A percentile compares a stretch with the other conserved stretches of the same genome.
Conservation (phyloP, 2,329 filamentous ascomycete genomes). For the Penicillium sp. region DNA sequence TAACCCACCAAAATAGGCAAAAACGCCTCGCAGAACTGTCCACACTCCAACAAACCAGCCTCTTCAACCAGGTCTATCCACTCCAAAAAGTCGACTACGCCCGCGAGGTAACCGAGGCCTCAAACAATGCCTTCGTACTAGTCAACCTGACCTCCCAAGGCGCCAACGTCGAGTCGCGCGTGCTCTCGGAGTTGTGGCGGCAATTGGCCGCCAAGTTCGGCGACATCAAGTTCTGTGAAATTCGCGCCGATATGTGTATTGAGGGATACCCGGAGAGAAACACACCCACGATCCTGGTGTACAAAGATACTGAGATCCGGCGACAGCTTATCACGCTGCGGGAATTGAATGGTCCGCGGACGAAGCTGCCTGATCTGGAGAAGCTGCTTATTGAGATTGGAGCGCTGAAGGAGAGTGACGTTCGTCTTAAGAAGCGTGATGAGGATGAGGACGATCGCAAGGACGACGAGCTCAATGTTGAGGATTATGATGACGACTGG, state of each 20-base stretch:
- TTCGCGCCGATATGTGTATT: slow-evolving; percentile 84
- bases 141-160: slow-evolving; percentile 77
- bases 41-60: slow-evolving; percentile 65
- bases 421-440: slow-evolving; percentile 60
- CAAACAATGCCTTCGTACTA: slow-evolving; percentile 60
- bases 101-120: slow-evolving; percentile 86
- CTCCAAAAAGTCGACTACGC: slow-evolving; percentile 91
- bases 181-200: slow-evolving; percentile 80
- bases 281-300: slow-evolving; percentile 87
- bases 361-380: slow-evolving; percentile 70
- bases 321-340: slow-evolving; percentile 86
- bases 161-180: slow-evolving; percentile 76
- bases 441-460: slow-evolving; percentile 52
- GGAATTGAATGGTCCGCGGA: slow-evolving; percentile 68
- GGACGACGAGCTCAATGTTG: slow-evolving; percentile 46
- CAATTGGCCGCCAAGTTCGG: slow-evolving; percentile 79
- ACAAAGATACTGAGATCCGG: slow-evolving; percentile 86
- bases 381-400: slow-evolving; percentile 75
- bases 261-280: slow-evolving; percentile 94
- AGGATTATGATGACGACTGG: slow-evolving; percentile 54
- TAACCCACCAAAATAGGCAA: slow-evolving; percentile 45
- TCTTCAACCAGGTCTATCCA: slow-evolving; percentile 88
- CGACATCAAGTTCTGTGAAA: slow-evolving; percentile 97
- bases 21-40: slow-evolving; percentile 81
- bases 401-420: slow-evolving; percentile 71